A percentile compares a stretch with the other conserved stretches of the same genome.
Conservation (phyloP, 75 land plant genomes). For the Selaginella tamariscina region DNA sequence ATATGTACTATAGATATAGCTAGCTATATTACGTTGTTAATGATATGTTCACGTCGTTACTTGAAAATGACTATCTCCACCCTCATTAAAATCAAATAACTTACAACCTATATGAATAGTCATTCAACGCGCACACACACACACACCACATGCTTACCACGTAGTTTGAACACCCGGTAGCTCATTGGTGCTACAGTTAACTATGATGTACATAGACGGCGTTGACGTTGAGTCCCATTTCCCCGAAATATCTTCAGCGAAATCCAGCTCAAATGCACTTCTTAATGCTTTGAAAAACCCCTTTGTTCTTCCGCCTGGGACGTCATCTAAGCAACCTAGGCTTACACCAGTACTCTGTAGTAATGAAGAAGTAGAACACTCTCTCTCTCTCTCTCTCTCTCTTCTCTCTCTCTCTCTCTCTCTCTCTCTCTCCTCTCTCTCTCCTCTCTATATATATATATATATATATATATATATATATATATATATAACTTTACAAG, state of each 20-base stretch:
- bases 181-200: conserved; percentile 87
- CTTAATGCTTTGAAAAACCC: conserved; percentile 60
- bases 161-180: conserved; percentile 74
- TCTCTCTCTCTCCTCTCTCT: too few species aligned
- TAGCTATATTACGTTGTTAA: too few species aligned
- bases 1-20: too few species aligned
- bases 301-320: conserved; percentile 51
- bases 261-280: conserved; percentile 86
- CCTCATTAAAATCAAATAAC: too few species aligned
- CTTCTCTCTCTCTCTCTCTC: too few species aligned
- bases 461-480: too few species aligned
- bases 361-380: neutral
- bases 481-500: conserved; percentile 33
- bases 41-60: too few species aligned
- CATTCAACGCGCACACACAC: neutral
- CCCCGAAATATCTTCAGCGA: conserved; percentile 41
- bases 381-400: too few species aligned
- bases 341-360: conserved; percentile 64
- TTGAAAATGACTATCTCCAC: too few species aligned
- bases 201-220: conserved; percentile 41
- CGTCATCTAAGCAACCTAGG: conserved; percentile 77
- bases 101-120: too few species aligned
- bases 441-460: too few species aligned
- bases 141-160: conserved; percentile 49
- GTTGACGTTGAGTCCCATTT: conserved; percentile 33